These are phyloP conservation scores for Tilletia walkeri DNA, from an alignment of 1,284 basidiomycete genomes.

Conservation along the genomic window DNA sequence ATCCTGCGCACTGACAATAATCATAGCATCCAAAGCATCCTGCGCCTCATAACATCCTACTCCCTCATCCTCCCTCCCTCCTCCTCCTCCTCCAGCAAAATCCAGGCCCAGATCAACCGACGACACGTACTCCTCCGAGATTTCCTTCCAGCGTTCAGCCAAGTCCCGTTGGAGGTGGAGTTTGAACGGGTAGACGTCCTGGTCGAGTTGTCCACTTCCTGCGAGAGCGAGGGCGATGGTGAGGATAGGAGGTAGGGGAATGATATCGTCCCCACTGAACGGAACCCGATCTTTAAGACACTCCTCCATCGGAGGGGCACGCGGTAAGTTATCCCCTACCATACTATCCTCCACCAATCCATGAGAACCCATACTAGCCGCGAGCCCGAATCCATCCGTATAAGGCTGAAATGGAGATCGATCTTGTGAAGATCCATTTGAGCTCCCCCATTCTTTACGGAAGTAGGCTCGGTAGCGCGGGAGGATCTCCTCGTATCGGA, in stretches of 20 bases:
- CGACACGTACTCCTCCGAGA: not conserved
- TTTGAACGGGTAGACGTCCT: constrained; percentile 8
- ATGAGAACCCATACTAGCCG: too few species aligned
- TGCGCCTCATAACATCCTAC: not conserved
- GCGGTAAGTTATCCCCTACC: not conserved
- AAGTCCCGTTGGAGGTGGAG: not conserved
- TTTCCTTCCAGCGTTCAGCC: not conserved
- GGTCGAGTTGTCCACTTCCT: constrained; percentile 4
- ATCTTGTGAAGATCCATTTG: not conserved
- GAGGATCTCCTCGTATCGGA: constrained; percentile 10
- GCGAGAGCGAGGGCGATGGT: not conserved
- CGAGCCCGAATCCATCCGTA: not conserved
- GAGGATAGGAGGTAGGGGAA: not conserved
- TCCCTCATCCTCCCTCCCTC: not conserved
- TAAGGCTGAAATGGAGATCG: not conserved
- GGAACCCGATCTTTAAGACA: not conserved
- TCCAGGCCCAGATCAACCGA: constrained; percentile 1
- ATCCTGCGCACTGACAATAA: constrained; percentile 6
- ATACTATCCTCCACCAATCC: too few species aligned
- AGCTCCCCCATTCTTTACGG: not conserved
- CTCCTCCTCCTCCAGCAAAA: not conserved
- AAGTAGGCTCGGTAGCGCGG: constrained; percentile 10
- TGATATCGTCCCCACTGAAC: not conserved
- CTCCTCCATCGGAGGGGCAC: not conserved
- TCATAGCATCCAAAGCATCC: not conserved